Conservation (phyloP, 768 basidiomycete species). For the Termitomyces sp. region DNA sequence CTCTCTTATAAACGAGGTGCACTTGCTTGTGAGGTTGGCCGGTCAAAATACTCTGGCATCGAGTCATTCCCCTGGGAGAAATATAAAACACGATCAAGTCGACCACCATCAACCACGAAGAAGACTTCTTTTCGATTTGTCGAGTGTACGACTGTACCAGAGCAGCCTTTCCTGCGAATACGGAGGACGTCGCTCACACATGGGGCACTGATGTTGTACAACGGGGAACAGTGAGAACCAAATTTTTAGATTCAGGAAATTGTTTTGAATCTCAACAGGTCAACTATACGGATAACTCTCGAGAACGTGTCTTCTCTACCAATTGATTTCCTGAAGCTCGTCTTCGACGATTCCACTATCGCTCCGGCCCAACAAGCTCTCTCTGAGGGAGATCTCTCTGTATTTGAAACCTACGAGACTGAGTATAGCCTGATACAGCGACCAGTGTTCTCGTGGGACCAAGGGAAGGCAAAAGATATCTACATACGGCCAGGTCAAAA, state of each 20-base stretch:
- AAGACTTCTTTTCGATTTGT: slow-evolving; percentile 44
- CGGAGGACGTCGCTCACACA: slow-evolving; percentile 86
- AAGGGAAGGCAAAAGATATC: slow-evolving; percentile 45
- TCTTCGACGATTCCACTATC: slow-evolving; percentile 89
- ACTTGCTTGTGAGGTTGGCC: slow-evolving; percentile 57
- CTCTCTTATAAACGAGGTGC: slow-evolving; percentile 52
- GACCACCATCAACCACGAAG: slow-evolving; percentile 14
- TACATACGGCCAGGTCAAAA: slow-evolving; percentile 68
- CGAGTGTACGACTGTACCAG: slow-evolving; percentile 78
- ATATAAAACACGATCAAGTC: slow-evolving; percentile 32
- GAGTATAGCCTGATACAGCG: slow-evolving; percentile 74
- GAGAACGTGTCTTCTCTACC: slow-evolving; percentile 85
- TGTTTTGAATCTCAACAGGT: slow-evolving; percentile 38
- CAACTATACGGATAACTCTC: slow-evolving; percentile 76
- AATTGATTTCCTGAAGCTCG: slow-evolving; percentile 80
- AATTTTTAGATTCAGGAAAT: background rate
- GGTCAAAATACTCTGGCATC: slow-evolving; percentile 71
- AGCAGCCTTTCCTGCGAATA: slow-evolving; percentile 85
- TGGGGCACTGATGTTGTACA: slow-evolving; percentile 91
- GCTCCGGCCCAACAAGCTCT: slow-evolving; percentile 69
- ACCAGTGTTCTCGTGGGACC: slow-evolving; percentile 78
- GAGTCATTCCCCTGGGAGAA: slow-evolving; percentile 63
- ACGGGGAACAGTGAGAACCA: slow-evolving; percentile 79
- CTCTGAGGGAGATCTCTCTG: slow-evolving; percentile 72
- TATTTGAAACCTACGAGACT: slow-evolving; percentile 87